Base-by-base conservation (phyloP, 140 eudicot genomes). In the Flaveria floridana region DNA sequence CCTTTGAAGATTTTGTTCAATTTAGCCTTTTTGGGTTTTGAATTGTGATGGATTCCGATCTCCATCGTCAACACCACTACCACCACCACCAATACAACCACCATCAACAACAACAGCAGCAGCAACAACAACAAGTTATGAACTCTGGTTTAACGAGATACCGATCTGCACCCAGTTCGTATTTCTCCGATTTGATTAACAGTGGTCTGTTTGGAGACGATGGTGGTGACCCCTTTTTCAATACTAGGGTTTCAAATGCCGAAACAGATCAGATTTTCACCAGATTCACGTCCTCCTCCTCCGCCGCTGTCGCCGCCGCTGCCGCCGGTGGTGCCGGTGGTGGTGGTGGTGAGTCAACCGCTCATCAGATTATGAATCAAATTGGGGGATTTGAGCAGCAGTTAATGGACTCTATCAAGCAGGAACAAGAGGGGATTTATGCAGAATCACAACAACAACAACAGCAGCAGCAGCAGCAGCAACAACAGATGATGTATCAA, bases 111-210 rank as follows among this genome's bases (percentile, higher is more conserved):
- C 82, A 80, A 3, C 86, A 18, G 9, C 79, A 55, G 1, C 63
- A 51, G 62, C 83, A 74, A 15, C 86, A 72, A 48, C 84, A 81
- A 26, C 84, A 66, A 56, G 84, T 61, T 72, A 65, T 76, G 75
- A 90, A 50, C 77, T 80, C 89, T 7, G 92, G 96, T 0, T 83
- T 92, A 56, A 86, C 90, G 11, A 81, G 98, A 25, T 89, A 87
- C 71, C 81, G 89, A 63, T 92, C 98, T 9, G 98, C 98, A 0
- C 98, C 98, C 14, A 92, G 95, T 65, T 89, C 98, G 0, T 92
- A 87, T 41, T 89, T 92, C 58, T 66, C 92, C 4, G 80, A 64
- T 68, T 59, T 89, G 51, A 73, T 81, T 15, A 82, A 53, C 65
- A 76, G 71, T 30, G 84, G 83, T 15, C 79, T 84, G 1, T 81